Percentiles rank a stretch among this genome's conserved stretches.
phyloP scores from a whole-genome alignment of 169 alveolate genomes.

The Eimeria nieschulzi region DNA sequence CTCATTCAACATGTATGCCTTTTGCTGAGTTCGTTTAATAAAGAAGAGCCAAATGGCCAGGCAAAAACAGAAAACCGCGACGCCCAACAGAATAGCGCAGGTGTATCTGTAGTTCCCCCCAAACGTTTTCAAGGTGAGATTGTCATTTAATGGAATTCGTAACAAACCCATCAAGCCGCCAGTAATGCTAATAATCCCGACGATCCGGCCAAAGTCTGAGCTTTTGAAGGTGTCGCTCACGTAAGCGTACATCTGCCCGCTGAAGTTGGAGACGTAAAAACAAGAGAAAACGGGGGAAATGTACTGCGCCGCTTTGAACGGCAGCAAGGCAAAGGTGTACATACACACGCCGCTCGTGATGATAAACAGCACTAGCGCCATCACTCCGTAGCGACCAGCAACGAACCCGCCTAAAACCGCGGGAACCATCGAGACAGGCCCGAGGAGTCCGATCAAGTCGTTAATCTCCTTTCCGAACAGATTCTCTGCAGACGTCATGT shows the following conservation, averaged over 20 bases:
- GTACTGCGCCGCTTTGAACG: constrained; percentile 1
- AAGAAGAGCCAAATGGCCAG: constrained; percentile 26
- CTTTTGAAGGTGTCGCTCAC: constrained; percentile 38
- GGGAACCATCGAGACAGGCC: constrained; percentile 57
- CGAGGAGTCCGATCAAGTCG: constrained; percentile 47
- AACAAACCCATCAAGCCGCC: constrained; percentile 70
- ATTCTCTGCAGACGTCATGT: constrained; percentile 52
- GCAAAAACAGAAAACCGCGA: constrained; percentile 7
- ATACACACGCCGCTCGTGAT: constrained; percentile 2
- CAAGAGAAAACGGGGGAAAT: constrained; percentile 33
- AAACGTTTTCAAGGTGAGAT: background rate
- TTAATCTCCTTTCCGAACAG: constrained; percentile 31
- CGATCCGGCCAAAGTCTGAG: constrained; percentile 63
- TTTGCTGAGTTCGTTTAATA: background rate
- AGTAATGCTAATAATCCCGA: constrained; percentile 39
- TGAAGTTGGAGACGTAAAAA: constrained; percentile 59
- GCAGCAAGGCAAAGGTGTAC: constrained; percentile 35
- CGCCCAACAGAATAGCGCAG: constrained; percentile 16
- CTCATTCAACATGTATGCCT: background rate
- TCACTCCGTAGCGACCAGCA: constrained; percentile 27
- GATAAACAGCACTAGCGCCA: constrained; percentile 41
- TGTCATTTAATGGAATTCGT: constrained; percentile 27
- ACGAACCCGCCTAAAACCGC: constrained; percentile 20
- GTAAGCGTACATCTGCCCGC: constrained; percentile 66
- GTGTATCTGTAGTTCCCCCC: constrained; percentile 23